Base-by-base conservation (phyloP, 2,329 filamentous ascomycete species). In the Cordyceps militaris region DNA sequence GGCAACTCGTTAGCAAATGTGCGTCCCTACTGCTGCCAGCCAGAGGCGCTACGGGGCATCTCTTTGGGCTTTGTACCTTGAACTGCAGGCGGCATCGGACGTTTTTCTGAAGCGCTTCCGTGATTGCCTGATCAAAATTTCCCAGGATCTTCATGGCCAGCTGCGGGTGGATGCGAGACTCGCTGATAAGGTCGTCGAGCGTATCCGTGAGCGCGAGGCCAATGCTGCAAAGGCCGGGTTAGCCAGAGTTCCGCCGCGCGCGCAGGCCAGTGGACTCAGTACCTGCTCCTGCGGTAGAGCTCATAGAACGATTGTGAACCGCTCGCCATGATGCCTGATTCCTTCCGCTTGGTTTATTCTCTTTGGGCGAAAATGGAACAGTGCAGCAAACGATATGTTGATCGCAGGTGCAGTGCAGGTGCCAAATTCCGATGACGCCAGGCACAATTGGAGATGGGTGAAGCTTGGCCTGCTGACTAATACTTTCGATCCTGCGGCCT, bases 241-340 rank as follows among this genome's bases (percentile, higher is more conserved):
- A 69, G 66, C 65, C 57, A 60, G 59, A 62, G 58, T 65, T 63
- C 52, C 63, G 56, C 43, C 21, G 61, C 24, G 23, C 26, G 32
- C 60, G 59, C 55, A 63, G 60, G 60, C 48, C 42, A 38, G 38
- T 54, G 55, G 8, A 42, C 49, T 36, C 63, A 74, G 73, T 90
- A 97, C 94, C 93, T 97, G 85, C 91, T 96, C 78, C 92, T 88
- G 68, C 94, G 90, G 75, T 99, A 99, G 70, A 99, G 86, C 83
- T 99, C 94, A 75, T 97, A 99, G 79, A 82, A 86, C 34, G 81
- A 81, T 71, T 83, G 80, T 62, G 72, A 73, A 61, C 71, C 74
- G 49, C 76, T 73, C 59, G 81, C 76, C 74, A 81, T 81, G 38
- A 50, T 69, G 44, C 32, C 58, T 16, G 42, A 26, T 50, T 47